Conservation (phyloP, 2,329 filamentous ascomycete genomes). For the Coleophoma eucalyptorum region DNA sequence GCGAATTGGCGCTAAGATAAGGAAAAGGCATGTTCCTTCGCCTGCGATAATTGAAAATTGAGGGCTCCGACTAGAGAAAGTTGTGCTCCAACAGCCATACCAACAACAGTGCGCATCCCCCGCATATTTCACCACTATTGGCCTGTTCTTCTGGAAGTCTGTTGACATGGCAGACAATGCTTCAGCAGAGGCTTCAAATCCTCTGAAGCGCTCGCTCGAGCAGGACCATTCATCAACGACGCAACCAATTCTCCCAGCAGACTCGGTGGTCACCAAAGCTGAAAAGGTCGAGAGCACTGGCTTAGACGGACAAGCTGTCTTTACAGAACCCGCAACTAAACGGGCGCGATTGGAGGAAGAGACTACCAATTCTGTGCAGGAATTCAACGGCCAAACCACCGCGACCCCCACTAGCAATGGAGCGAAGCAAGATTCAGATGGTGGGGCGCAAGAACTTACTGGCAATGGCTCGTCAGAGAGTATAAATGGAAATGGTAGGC, state of each 20-base stretch:
- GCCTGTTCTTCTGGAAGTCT: too few relatives aligned
- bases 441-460: neutral
- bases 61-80: conserved; percentile 1
- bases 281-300: conserved; percentile 24
- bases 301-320: conserved; percentile 23
- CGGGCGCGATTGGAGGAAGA: conserved; percentile 38
- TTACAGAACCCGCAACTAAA: conserved; percentile 42
- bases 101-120: neutral
- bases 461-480: neutral
- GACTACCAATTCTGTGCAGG: neutral
- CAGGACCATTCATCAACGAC: conserved; percentile 11
- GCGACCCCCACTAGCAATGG: neutral
- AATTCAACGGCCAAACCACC: neutral
- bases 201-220: conserved; percentile 20
- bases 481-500: neutral
- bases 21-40: neutral
- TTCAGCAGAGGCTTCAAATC: conserved; percentile 9
- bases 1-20: conserved; percentile 21
- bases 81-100: too few relatives aligned
- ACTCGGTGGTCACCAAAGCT: conserved; percentile 24
- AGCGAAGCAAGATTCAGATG: neutral
- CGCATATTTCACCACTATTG: too few relatives aligned
- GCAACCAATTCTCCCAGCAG: conserved; percentile 19
- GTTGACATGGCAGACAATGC: too few relatives aligned
- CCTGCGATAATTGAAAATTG: conserved; percentile 8